These are phyloP conservation scores for Chytridiales sp. DNA, from an alignment of 371 early-diverging fungal species.

Conservation along the genomic window DNA sequence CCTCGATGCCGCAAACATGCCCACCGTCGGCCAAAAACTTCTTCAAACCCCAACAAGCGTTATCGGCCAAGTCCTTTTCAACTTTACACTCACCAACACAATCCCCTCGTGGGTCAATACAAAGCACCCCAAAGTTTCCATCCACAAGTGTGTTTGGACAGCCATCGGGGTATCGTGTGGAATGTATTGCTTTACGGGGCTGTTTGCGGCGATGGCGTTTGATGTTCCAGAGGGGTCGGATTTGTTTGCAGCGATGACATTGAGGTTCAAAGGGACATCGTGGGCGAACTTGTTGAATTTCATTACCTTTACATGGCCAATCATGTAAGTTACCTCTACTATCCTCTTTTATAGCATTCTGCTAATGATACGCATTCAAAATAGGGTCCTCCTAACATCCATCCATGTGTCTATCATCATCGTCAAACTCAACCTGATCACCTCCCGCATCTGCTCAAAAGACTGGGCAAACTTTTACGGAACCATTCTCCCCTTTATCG, in stretches of 20 bases:
- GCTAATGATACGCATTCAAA: no score
- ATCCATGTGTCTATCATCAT: constrained; percentile 47
- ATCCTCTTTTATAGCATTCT: not conserved
- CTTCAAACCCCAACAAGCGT: constrained; percentile 22
- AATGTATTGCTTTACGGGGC: constrained; percentile 39
- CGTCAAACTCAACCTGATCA: constrained; percentile 39
- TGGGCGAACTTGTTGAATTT: constrained; percentile 26
- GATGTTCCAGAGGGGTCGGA: constrained; percentile 25
- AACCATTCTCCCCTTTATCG: constrained; percentile 41
- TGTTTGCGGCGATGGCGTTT: constrained; percentile 31
- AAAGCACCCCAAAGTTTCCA: constrained; percentile 31
- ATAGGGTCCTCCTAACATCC: constrained; percentile 35
- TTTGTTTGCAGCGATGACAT: constrained; percentile 19
- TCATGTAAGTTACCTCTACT: constrained; percentile 23
- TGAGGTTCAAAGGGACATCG: constrained; percentile 2
- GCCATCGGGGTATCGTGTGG: constrained; percentile 21
- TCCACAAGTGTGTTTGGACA: constrained; percentile 37
- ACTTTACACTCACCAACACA: constrained; percentile 48
- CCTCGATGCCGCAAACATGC: constrained; percentile 20
- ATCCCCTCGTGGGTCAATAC: constrained; percentile 53
- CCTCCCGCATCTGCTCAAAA: constrained; percentile 36
- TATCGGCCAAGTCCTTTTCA: constrained; percentile 47
- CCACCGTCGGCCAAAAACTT: constrained; percentile 23
- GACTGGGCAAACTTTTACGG: constrained; percentile 46
- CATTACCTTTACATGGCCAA: constrained; percentile 38